Percentiles rank a stretch among this genome's conserved stretches.
Evolutionary conservation across 768 basidiomycete species (phyloP).

Genomic region (Leucocoprinus birnbaumii): DNA sequence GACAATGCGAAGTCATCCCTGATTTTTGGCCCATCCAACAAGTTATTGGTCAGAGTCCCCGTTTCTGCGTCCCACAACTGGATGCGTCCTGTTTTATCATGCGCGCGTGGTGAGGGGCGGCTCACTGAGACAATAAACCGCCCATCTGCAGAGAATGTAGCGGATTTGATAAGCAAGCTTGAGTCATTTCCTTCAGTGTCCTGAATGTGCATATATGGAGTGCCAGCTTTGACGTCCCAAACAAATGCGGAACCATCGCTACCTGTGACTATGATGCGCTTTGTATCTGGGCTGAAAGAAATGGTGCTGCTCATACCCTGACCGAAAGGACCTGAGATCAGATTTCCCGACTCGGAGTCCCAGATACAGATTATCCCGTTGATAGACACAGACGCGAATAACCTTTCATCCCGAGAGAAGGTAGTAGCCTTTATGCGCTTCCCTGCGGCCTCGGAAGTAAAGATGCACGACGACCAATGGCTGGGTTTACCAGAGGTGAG

Average conservation of each 20-base stretch:
- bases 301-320: constrained; percentile 16
- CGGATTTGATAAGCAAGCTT: no score
- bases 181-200: no score
- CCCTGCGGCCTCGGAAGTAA: constrained; percentile 12
- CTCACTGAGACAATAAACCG: no score
- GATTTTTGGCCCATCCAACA: no score
- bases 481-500: constrained; percentile 11
- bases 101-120: no score
- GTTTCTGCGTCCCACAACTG: no score
- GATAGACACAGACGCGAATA: constrained; percentile 22
- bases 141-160: no score
- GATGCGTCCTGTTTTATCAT: no score
- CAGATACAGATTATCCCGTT: constrained; percentile 23
- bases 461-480: constrained; percentile 17
- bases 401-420: constrained; percentile 25
- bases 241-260: constrained; percentile 14
- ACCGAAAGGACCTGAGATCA: constrained; percentile 14
- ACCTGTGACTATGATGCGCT: constrained; percentile 20
- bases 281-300: constrained; percentile 24
- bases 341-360: constrained; percentile 14
- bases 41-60: no score
- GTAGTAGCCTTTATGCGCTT: constrained; percentile 16
- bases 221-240: constrained; percentile 15
- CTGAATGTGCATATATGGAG: background rate
- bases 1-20: no score